Conservation (phyloP, 306 rosid species). For the Lotus japonicus region DNA sequence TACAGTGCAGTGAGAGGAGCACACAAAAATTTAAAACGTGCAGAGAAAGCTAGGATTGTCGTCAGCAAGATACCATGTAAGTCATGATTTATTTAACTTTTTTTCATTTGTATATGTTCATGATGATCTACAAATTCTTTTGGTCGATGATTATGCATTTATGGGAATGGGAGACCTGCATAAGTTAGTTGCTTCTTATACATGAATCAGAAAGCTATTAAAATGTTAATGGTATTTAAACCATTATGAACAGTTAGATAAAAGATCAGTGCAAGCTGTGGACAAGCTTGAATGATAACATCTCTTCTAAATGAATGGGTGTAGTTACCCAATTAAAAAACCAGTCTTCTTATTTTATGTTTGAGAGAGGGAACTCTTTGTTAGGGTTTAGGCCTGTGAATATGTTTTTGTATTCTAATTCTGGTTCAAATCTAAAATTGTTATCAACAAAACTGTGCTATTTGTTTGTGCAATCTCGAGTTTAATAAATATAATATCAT, state of each 20-base stretch:
- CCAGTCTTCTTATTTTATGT: too few species aligned
- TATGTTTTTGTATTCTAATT: too few species aligned
- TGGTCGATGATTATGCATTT: not conserved
- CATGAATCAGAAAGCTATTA: not conserved
- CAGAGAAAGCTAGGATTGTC: slow-evolving; percentile 79
- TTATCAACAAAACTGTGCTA: too few species aligned
- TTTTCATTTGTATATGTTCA: not conserved
- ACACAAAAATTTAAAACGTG: slow-evolving; percentile 86
- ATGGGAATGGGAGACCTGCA: not conserved
- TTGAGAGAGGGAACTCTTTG: too few species aligned
- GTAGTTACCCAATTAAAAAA: not conserved
- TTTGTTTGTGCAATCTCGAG: too few species aligned
- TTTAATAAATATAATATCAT: not conserved
- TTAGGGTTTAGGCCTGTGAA: too few species aligned
- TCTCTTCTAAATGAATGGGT: not conserved
- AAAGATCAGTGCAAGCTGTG: not conserved
- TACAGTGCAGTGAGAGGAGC: slow-evolving; percentile 90
- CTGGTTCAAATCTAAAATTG: too few species aligned
- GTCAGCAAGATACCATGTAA: slow-evolving; percentile 74
- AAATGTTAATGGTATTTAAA: not conserved
- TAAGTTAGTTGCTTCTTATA: not conserved
- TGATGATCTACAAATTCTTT: not conserved
- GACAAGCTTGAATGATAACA: not conserved
- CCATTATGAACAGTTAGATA: not conserved
- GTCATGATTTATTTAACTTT: slow-evolving; percentile 11